A percentile compares a stretch with the other conserved stretches of the same genome.
Conservation (phyloP, 306 rosid species). For the Nissolia schottii region DNA sequence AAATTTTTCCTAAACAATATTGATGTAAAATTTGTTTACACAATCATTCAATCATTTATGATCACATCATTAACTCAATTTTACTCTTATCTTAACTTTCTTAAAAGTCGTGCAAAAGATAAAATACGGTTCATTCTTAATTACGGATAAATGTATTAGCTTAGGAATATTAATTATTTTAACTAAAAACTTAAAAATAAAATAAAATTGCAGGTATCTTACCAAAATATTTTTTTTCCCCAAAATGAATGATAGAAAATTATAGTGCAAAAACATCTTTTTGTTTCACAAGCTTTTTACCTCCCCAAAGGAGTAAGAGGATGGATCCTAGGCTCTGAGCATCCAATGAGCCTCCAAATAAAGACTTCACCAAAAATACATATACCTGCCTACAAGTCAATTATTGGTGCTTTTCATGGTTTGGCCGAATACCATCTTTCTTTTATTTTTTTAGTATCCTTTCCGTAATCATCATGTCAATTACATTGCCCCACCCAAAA, state of each 20-base stretch:
- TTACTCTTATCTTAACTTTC: no score
- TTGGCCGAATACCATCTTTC: slow-evolving; percentile 25
- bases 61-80: no score
- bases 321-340: slow-evolving; percentile 31
- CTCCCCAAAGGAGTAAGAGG: background rate
- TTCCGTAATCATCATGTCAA: background rate
- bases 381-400: background rate
- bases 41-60: no score
- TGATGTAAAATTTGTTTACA: no score
- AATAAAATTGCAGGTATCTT: background rate
- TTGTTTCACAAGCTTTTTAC: slow-evolving; percentile 10
- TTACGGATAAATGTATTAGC: background rate
- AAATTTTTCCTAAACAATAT: no score
- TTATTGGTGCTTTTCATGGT: slow-evolving; percentile 33
- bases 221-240: background rate
- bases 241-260: background rate
- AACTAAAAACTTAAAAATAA: background rate
- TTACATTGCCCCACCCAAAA: background rate
- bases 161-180: background rate
- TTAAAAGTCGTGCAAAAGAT: no score
- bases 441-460: slow-evolving; percentile 16
- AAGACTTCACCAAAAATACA: slow-evolving; percentile 22
- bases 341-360: slow-evolving; percentile 14
- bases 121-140: background rate
- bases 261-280: background rate